Conservation (phyloP, 768 basidiomycete species). For the Panaeolus papilionaceus region DNA sequence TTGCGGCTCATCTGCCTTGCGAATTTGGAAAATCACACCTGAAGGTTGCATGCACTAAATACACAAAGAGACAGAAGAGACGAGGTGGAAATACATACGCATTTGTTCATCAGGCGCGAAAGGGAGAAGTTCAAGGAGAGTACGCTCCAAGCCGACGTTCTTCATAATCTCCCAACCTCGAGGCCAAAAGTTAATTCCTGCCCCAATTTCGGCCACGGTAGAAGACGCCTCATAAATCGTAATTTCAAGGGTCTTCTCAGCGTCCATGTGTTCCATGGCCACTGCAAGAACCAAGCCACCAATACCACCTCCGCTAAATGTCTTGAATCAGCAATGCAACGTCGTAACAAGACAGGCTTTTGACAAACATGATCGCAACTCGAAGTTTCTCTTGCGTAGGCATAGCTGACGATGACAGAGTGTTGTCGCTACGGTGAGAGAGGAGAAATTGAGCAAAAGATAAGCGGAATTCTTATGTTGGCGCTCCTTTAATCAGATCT, state of each 20-base stretch:
- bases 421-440: not conserved
- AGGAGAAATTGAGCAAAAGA: not conserved
- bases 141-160: slow-evolving; percentile 40
- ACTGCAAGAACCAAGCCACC: slow-evolving; percentile 27
- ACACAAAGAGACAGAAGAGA: too few relatives aligned
- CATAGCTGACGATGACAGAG: slow-evolving; percentile 12
- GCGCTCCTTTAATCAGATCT: not conserved
- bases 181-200: slow-evolving; percentile 49
- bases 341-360: not conserved
- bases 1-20: slow-evolving; percentile 20
- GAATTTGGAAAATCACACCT: slow-evolving; percentile 18
- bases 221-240: slow-evolving; percentile 51
- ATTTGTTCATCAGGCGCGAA: slow-evolving; percentile 23
- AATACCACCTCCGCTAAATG: slow-evolving; percentile 22
- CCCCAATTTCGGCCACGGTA: slow-evolving; percentile 47
- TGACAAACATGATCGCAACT: slow-evolving; percentile 25
- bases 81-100: slow-evolving; percentile 17
- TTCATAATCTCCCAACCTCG: slow-evolving; percentile 46
- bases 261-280: slow-evolving; percentile 26
- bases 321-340: not conserved
- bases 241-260: slow-evolving; percentile 34
- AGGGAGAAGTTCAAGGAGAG: slow-evolving; percentile 25
- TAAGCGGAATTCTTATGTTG: not conserved
- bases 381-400: slow-evolving; percentile 19
- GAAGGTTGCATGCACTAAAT: not conserved